Base-by-base conservation (phyloP, 225 moss, liverwort and hornwort species). In the Physcomitrellopsis africana region DNA sequence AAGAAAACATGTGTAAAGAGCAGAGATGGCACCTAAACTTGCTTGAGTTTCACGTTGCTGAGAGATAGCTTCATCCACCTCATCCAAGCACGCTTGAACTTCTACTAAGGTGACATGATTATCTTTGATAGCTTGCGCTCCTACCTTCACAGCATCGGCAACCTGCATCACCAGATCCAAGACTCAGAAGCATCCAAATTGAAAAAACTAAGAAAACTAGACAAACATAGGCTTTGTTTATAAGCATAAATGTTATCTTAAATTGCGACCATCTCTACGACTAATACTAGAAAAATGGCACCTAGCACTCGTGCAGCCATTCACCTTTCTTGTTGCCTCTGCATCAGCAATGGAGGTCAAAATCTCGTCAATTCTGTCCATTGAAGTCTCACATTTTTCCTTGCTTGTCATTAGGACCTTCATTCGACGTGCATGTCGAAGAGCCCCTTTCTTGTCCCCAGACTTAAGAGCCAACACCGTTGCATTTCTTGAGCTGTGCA, bases 361-460 rank as follows among this genome's bases (percentile, higher is more conserved):
- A 66, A 99, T 92, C 73, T 95, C 93, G 45, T 93, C 93, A 65
- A 99, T 93, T 74, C 93, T 89, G 77, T 99, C 91, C 81, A 93
- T 84, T 24, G 92, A 93, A 65, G 81, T 89, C 66, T 86, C 92
- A 80, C 97, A 99, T 68, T 92, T 89, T 18, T 83, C 87, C 75
- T 89, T 81, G 77, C 97, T 99, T 69, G 74, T 60, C 70, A 76
- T 84, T 45, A 95, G 73, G 55, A 85, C 77, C 78, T 95, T 99
- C 85, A 95, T 75, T 27, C 89, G 87, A 62, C 93, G 92, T 29
- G 89, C 87, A 83, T 89, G 88, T 82, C 95, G 87, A 58, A 94
- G 84, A 73, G 97, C 93, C 51, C 86, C 90, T 76, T 84, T 82
- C 81, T 86, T 93, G 51, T 89, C 78, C 18, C 86, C 88, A 52